Conservation (phyloP, 257 asterid genomes). For the Fraxinus quadrangulata region DNA sequence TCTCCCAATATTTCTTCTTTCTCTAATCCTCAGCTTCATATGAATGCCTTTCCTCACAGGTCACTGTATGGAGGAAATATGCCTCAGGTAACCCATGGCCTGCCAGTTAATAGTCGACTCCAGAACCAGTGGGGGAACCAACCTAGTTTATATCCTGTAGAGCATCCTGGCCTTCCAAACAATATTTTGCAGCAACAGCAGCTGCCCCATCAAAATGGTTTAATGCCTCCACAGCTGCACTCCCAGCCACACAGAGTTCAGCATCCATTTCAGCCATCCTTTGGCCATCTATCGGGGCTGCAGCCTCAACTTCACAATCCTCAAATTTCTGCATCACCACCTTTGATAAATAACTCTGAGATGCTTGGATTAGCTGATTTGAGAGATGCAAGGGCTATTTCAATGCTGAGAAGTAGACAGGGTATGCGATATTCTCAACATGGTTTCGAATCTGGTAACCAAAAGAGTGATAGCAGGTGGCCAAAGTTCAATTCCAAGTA, state of each 20-base stretch:
- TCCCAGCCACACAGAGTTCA: slow-evolving; percentile 61
- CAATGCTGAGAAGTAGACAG: slow-evolving; percentile 59
- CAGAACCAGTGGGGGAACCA: slow-evolving; percentile 70
- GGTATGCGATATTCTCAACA: slow-evolving; percentile 55
- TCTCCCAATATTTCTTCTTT: slow-evolving; percentile 59
- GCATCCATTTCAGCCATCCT: slow-evolving; percentile 61
- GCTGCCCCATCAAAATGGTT: slow-evolving; percentile 66
- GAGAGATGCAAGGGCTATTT: slow-evolving; percentile 70
- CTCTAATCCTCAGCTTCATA: slow-evolving; percentile 55
- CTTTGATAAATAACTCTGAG: slow-evolving; percentile 61
- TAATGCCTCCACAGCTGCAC: slow-evolving; percentile 58
- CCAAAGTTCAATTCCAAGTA: slow-evolving; percentile 75
- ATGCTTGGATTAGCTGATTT: slow-evolving; percentile 63
- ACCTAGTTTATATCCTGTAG: slow-evolving; percentile 44
- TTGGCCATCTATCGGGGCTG: slow-evolving; percentile 55
- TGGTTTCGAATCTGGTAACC: slow-evolving; percentile 49
- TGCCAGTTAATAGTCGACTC: slow-evolving; percentile 53
- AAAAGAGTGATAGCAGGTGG: slow-evolving; percentile 58
- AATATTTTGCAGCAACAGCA: slow-evolving; percentile 57
- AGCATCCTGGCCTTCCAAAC: slow-evolving; percentile 52
- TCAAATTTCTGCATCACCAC: slow-evolving; percentile 59
- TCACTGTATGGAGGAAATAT: slow-evolving; percentile 66
- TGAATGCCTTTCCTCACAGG: slow-evolving; percentile 52
- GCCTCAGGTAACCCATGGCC: slow-evolving; percentile 69
- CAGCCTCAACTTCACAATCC: slow-evolving; percentile 59